A percentile compares a stretch with the other conserved stretches of the same genome.
Conservation (phyloP, 148 eudicot genomes). For the Hydrangea macrophylla region DNA sequence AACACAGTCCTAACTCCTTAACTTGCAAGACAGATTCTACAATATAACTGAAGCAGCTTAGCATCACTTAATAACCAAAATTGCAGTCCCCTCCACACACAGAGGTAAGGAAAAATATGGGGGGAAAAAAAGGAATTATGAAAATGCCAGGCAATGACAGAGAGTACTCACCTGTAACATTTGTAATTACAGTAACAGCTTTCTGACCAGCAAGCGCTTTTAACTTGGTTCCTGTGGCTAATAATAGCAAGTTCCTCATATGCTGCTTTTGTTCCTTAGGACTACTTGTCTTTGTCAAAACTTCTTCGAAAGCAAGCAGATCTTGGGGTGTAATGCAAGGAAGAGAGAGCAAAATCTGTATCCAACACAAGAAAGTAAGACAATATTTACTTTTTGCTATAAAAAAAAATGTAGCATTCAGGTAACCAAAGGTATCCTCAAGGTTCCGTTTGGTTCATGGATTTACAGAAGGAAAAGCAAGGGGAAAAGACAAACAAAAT, state of each 20-base stretch:
- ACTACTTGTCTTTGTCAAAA: conserved; percentile 78
- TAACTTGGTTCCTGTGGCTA: conserved; percentile 76
- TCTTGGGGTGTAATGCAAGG: conserved; percentile 75
- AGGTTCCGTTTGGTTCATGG: no score
- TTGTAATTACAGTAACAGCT: conserved; percentile 78
- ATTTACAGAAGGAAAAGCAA: no score
- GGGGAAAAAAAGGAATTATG: background rate
- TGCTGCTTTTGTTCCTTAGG: conserved; percentile 96
- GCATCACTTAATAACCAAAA: background rate
- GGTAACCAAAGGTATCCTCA: background rate
- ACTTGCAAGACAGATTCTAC: background rate
- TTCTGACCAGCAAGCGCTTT: conserved; percentile 92
- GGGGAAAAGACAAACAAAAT: no score
- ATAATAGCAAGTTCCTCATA: conserved; percentile 77
- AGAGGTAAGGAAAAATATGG: background rate
- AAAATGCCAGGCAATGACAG: background rate
- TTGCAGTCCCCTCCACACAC: background rate
- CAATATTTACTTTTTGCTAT: background rate
- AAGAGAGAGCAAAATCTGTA: conserved; percentile 80
- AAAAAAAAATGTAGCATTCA: background rate
- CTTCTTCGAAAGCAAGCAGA: conserved; percentile 89
- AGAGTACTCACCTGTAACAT: conserved; percentile 63
- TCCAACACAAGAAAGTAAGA: conserved; percentile 12
- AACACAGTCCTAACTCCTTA: no score
- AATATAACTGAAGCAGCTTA: background rate